Conservation (phyloP, 2,329 filamentous ascomycete species). For the Mycocentrospora acerina region DNA sequence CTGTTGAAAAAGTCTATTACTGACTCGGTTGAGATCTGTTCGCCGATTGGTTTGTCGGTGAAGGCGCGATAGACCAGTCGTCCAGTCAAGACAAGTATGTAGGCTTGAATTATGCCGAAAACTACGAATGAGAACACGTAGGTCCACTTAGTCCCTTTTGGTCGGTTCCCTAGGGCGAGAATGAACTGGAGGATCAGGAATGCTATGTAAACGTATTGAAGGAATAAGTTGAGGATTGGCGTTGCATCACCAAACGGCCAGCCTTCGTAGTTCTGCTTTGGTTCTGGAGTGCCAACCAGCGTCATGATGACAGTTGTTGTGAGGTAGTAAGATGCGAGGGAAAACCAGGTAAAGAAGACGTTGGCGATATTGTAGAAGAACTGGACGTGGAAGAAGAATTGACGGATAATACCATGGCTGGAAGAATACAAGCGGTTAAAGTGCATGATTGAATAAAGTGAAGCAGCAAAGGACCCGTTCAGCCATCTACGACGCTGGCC, state of each 20-base stretch:
- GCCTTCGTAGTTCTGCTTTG: conserved; percentile 52
- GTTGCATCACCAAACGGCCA: conserved; percentile 91
- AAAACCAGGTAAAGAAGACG: conserved; percentile 80
- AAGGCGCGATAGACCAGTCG: conserved; percentile 85
- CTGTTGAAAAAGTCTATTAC: conserved; percentile 69
- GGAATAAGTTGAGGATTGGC: conserved; percentile 80
- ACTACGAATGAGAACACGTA: conserved; percentile 85
- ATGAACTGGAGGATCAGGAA: conserved; percentile 93
- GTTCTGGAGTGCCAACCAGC: conserved; percentile 65
- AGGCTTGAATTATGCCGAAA: conserved; percentile 82
- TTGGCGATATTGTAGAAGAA: conserved; percentile 88
- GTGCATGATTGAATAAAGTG: conserved; percentile 93
- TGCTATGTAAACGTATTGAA: conserved; percentile 85
- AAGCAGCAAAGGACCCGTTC: conserved; percentile 94
- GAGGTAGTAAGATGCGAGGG: conserved; percentile 79
- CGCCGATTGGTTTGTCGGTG: conserved; percentile 49
- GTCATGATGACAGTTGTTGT: conserved; percentile 95
- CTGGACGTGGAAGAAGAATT: conserved; percentile 95
- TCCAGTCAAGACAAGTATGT: conserved; percentile 79
- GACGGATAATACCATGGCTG: conserved; percentile 90
- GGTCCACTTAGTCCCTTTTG: conserved; percentile 84
- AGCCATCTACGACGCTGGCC: conserved; percentile 93
- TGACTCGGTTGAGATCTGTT: conserved; percentile 63
- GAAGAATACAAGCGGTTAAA: conserved; percentile 96
- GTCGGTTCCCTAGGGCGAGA: conserved; percentile 86